Base-by-base conservation (phyloP, 192 early-diverging fungal species). In the Backusella australiensis region DNA sequence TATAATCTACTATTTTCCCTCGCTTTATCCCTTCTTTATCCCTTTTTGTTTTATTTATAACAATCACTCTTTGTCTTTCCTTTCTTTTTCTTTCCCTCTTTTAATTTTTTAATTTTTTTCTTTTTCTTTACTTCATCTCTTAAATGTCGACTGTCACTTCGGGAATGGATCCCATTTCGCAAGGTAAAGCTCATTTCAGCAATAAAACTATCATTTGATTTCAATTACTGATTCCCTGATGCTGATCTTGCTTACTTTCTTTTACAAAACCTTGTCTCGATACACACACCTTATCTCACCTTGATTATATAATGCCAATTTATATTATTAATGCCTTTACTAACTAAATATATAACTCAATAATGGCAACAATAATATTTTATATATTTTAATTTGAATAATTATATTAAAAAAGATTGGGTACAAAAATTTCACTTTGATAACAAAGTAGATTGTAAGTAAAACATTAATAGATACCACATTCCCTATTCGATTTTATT, bases 371-470 rank as follows among this genome's bases (percentile, higher is more conserved):
- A 29, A 63, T 29, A 63, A 63, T 63, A 9, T 63, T 26, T 26
- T 26, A 21, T 21, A 21, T 56, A 56, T 56, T 56, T 11, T 21
- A 21, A 56, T 56, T 21, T 53, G 19, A 21, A 56, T 21, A 56
- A 9, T 26, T 74, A 38, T 34, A 42, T 73, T 65, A 38, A 32
- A 26, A 46, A 7, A 79, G 78, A 79, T 15, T 79, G 78, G 78
- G 73, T 71, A 36, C 63, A 59, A 68, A 79, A 79, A 52, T 44
- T 79, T 29, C 78, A 75, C 32, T 71, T 79, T 70, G 67, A 53
- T 8, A 79, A 75, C 39, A 66, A 73, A 44, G 35, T 79, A 44
- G 78, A 79, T 68, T 69, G 78, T 79, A 74, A 74, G 70, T 70
- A 7, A 32, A n/a, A 21, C 36, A 29, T 36, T 44, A 21, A 44